Conservation (phyloP, 169 alveolate species). For the Plasmodium inui region DNA sequence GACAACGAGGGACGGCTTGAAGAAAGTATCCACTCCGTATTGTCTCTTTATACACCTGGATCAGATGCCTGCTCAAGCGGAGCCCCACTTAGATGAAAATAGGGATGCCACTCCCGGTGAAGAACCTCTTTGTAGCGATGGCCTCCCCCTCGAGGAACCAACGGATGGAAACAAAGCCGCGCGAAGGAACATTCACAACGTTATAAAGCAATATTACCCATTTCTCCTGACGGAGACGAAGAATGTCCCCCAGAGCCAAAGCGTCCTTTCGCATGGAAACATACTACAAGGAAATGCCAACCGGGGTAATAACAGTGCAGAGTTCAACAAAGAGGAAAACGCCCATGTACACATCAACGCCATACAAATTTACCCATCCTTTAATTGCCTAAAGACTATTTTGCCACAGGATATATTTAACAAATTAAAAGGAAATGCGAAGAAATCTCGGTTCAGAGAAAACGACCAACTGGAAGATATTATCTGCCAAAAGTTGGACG, state of each 20-base stretch:
- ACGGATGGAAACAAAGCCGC: neutral
- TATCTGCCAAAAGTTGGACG: neutral
- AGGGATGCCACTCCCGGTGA: neutral
- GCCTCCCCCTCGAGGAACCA: neutral
- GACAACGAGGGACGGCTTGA: neutral
- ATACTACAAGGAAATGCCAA: slow-evolving; percentile 1
- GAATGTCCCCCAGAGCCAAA: slow-evolving; percentile 2
- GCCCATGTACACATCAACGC: neutral
- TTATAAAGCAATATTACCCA: slow-evolving; percentile 41
- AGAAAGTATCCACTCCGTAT: slow-evolving; percentile 23
- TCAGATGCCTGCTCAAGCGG: neutral
- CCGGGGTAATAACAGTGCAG: neutral
- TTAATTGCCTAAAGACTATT: slow-evolving; percentile 39
- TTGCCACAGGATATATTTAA: slow-evolving; percentile 9
- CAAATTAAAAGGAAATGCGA: slow-evolving; percentile 26
- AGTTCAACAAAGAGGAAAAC: neutral
- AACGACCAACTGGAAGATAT: slow-evolving; percentile 37
- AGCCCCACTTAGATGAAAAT: neutral
- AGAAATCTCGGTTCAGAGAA: slow-evolving; percentile 30
- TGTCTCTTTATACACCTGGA: slow-evolving; percentile 21
- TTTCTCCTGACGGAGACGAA: slow-evolving; percentile 64
- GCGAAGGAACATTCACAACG: slow-evolving; percentile 44
- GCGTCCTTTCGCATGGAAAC: slow-evolving; percentile 64
- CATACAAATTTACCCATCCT: slow-evolving; percentile 36
- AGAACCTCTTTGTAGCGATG: neutral